Evolutionary conservation across 1,284 basidiomycete species (phyloP).

Genomic region (Irpex rosettiformis): DNA sequence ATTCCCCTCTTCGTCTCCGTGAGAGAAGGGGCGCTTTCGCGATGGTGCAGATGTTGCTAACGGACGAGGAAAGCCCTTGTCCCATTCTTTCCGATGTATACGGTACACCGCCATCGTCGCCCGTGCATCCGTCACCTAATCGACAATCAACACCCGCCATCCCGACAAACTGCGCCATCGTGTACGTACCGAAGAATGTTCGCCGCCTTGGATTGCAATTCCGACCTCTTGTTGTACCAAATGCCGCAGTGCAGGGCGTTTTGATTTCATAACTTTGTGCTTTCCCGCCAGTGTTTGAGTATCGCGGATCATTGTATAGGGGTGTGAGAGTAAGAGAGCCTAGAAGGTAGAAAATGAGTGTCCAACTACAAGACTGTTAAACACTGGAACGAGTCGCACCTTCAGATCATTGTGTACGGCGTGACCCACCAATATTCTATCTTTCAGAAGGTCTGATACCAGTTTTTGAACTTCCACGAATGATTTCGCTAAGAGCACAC

Average conservation of each 20-base stretch:
- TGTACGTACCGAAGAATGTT: constrained; percentile 77
- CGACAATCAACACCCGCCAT: not conserved
- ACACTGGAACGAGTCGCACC: constrained; percentile 35
- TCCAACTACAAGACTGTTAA: not conserved
- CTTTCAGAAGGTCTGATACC: constrained; percentile 79
- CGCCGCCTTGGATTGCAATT: constrained; percentile 82
- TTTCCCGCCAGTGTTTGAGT: constrained; percentile 71
- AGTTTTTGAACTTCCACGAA: constrained; percentile 82
- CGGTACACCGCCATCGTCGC: constrained; percentile 96
- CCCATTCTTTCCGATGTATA: constrained; percentile 86
- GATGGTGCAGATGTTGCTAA: not conserved
- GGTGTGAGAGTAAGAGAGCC: constrained; percentile 91
- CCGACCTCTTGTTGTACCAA: constrained; percentile 83
- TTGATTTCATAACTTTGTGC: constrained; percentile 54
- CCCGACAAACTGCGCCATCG: not conserved
- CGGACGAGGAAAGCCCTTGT: constrained; percentile 41
- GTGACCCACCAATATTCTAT: constrained; percentile 88
- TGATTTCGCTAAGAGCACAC: constrained; percentile 52
- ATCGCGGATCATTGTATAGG: constrained; percentile 75
- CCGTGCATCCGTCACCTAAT: constrained; percentile 61
- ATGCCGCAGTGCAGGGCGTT: constrained; percentile 75
- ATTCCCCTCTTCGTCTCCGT: constrained; percentile 16
- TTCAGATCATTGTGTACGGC: constrained; percentile 92
- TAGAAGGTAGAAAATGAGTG: constrained; percentile 27
- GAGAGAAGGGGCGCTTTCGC: constrained; percentile 21